Evolutionary conservation across 2,329 filamentous ascomycete genomes (phyloP), one percentile per base, ranked within the genome.

Genomic region (Aaosphaeria arxii): DNA sequence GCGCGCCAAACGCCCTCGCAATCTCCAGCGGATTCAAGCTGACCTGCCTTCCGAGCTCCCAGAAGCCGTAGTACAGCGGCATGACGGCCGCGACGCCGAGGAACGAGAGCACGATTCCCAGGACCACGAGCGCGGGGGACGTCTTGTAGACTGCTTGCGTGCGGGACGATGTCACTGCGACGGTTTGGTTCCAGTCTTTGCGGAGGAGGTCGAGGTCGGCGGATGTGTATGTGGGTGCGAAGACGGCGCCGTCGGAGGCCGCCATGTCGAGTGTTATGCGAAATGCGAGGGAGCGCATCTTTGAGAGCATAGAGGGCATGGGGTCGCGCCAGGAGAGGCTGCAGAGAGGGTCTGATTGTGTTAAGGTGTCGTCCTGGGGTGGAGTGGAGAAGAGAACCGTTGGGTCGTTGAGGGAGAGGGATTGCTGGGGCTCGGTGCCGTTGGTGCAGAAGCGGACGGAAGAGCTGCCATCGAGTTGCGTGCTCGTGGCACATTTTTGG

Each of bases 11-110:
- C 4, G 65, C 65, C 17, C 57, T 52, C 6, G 62, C 64, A 17
- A 65, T 50, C 47, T 69, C 66, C 4, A 69, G 48, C 5, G 64
- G 65, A 50, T 63, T 63, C 42, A 69, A 42, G 32, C 57, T 63
- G 9, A 64, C 55, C 3, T 47, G 41, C 1, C 65, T 49, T 1
- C 64, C 65, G 2, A 69, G 52, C 4, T 58, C 52, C 63, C 62
- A 67, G 53, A 59, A 67, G 9, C 59, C 59, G 32, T 48, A 31
- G 40, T 61, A 66, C 6, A 62, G 46, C 1, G 62, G 56, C 1
- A 61, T 11, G 1, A 62, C 51, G 5, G 54, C 54, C 4, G 51
- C 33, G 28, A 61, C 50, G 36, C 53, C 52, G 5, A 44, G 29
- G 5, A 60, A 1, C 3, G 58, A 59, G 11, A 60, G 17, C 2